Conservation (phyloP, 148 eudicot species). For the Vaccinium darrowii region DNA sequence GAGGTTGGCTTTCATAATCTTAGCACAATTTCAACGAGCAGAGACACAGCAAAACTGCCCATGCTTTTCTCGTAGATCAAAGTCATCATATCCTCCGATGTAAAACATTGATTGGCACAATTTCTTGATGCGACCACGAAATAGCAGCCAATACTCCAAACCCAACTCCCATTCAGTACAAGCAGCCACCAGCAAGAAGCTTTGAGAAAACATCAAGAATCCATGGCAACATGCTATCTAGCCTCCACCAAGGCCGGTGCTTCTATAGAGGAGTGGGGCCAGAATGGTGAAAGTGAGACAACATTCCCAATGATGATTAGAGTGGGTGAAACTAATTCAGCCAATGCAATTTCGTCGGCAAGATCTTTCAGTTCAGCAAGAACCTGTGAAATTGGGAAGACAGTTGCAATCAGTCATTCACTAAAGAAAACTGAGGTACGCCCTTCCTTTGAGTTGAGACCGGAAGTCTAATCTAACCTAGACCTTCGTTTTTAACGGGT, state of each 20-base stretch:
- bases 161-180: background rate
- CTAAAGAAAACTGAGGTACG: background rate
- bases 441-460: no score
- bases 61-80: background rate
- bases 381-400: slow-evolving; percentile 43
- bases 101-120: background rate
- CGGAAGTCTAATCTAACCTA: background rate
- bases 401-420: background rate
- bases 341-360: slow-evolving; percentile 52
- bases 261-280: slow-evolving; percentile 49
- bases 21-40: background rate
- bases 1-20: slow-evolving; percentile 4
- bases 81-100: background rate
- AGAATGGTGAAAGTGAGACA: slow-evolving; percentile 85
- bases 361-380: slow-evolving; percentile 78
- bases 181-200: background rate
- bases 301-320: slow-evolving; percentile 92
- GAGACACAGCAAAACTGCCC: background rate
- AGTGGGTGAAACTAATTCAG: slow-evolving; percentile 76
- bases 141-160: background rate
- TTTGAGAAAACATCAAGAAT: slow-evolving; percentile 9
- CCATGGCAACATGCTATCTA: slow-evolving; percentile 12
- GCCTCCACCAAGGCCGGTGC: slow-evolving; percentile 28
- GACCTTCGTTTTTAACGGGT: background rate
- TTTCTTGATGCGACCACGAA: background rate